phyloP scores from a whole-genome alignment of 371 early-diverging fungal genomes.

The Thermomucor indicae-seudaticae region DNA sequence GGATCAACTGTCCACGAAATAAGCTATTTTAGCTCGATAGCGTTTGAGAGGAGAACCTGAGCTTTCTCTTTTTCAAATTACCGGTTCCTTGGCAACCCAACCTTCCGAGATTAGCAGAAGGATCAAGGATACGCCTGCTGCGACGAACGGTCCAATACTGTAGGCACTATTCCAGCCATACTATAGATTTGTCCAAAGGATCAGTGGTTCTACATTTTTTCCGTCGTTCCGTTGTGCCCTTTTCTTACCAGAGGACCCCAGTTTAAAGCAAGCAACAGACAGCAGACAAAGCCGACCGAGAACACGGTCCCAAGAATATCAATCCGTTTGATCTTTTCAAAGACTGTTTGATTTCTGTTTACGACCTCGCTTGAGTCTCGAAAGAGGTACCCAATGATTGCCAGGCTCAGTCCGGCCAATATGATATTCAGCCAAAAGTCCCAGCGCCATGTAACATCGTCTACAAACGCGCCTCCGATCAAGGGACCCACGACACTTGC shows the following conservation, averaged over 20 bases:
- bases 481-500: conserved; percentile 68
- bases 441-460: conserved; percentile 68
- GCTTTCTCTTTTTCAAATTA: background rate
- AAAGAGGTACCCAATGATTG: conserved; percentile 46
- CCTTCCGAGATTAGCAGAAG: conserved; percentile 11
- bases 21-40: background rate
- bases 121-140: conserved; percentile 8
- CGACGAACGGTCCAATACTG: conserved; percentile 13
- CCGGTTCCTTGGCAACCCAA: conserved; percentile 15
- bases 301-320: conserved; percentile 43
- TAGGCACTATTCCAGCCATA: conserved; percentile 10
- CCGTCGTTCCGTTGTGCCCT: background rate
- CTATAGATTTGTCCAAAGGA: background rate
- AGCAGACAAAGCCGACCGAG: conserved; percentile 15
- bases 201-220: background rate
- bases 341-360: conserved; percentile 26
- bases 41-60: background rate
- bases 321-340: conserved; percentile 55
- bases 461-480: conserved; percentile 70
- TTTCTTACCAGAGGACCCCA: conserved; percentile 34
- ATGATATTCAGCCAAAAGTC: conserved; percentile 75
- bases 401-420: conserved; percentile 51
- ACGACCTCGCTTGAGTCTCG: conserved; percentile 41
- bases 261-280: conserved; percentile 46
- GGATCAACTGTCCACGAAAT: conserved; percentile 6